Base-by-base conservation (phyloP, 352 stramenopile species). In the Globisporangium splendens region DNA sequence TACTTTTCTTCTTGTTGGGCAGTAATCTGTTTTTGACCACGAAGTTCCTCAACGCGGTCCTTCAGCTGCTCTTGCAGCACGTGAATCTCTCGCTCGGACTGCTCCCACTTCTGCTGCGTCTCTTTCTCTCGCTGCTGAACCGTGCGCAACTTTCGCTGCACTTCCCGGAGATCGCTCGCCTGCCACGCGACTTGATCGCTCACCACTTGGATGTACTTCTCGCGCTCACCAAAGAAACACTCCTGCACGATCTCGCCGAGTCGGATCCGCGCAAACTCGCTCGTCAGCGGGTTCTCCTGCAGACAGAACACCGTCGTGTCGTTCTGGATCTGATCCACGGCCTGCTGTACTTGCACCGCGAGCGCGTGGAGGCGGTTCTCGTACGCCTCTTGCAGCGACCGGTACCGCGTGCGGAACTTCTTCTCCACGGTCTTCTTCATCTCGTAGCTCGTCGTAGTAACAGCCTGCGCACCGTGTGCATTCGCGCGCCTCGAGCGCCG, bases 121-220 rank as follows among this genome's bases (percentile, higher is more conserved):
- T 70, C 61, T 28, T 65, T 57, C 44, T 89, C 76, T 28, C 67
- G 62, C 18, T 68, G 68, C 54, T 83, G 59, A 8, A 77, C 54
- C 6, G 64, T 35, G 3, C 61, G 62, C 22, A 88, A 64, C 48
- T 83, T 82, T 39, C 76, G 61, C 54, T 89, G 66, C 8, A 65
- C 51, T 39, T 87, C 77, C n/a, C 78, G 71, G 31, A 89, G 42
- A 44, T 87, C 73, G 31, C 69, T 86, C 20, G 79, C 79, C 46
- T 89, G 79, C 79, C 76, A 89, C 44, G 80, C 83, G 38, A 86
- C 70, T 56, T 91, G 79, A 46, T 88, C 78, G 49, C 68, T 83
- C 66, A 91, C 71, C 11, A 76, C 66, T 44, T 85, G 77, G 55
- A 93, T 71, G 60, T 88, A 91, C n/a, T 82, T 70, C 58, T 93